Conservation (phyloP, 345 rosid species). For the Salix arbutifolia region DNA sequence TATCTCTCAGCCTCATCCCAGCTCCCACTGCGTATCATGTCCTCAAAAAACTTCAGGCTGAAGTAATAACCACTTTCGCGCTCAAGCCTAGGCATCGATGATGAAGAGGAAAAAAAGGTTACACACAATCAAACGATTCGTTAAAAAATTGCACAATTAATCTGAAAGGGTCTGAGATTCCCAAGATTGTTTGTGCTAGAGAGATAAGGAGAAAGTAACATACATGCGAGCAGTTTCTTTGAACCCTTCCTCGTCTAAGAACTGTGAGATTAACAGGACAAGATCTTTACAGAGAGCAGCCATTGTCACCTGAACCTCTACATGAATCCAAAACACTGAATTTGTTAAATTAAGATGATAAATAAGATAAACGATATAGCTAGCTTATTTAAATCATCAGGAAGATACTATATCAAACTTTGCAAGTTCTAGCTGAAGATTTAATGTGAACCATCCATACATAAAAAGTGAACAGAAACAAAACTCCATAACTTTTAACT, state of each 20-base stretch:
- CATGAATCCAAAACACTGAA: background rate
- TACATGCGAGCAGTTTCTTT: slow-evolving; percentile 32
- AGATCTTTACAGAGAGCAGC: slow-evolving; percentile 31
- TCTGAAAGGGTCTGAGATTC: no score
- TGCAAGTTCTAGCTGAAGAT: background rate
- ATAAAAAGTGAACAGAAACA: background rate
- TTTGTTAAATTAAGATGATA: background rate
- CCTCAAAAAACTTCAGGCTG: slow-evolving; percentile 32
- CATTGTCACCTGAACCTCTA: slow-evolving; percentile 16
- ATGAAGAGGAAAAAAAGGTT: no score
- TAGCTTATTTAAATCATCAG: background rate
- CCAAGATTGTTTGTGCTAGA: no score
- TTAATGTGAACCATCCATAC: background rate
- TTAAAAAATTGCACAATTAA: background rate
- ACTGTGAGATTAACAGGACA: slow-evolving; percentile 41
- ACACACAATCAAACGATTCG: background rate
- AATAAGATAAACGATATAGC: background rate
- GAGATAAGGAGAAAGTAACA: background rate
- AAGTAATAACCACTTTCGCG: slow-evolving; percentile 33
- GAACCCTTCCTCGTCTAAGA: slow-evolving; percentile 37
- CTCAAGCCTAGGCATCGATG: slow-evolving; percentile 36
- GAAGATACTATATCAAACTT: background rate
- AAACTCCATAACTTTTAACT: background rate
- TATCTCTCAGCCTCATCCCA: slow-evolving; percentile 36
- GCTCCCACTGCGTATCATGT: slow-evolving; percentile 25